Base-by-base conservation (phyloP, 805 yeast species). In the Cyberlindnera mississippiensis region DNA sequence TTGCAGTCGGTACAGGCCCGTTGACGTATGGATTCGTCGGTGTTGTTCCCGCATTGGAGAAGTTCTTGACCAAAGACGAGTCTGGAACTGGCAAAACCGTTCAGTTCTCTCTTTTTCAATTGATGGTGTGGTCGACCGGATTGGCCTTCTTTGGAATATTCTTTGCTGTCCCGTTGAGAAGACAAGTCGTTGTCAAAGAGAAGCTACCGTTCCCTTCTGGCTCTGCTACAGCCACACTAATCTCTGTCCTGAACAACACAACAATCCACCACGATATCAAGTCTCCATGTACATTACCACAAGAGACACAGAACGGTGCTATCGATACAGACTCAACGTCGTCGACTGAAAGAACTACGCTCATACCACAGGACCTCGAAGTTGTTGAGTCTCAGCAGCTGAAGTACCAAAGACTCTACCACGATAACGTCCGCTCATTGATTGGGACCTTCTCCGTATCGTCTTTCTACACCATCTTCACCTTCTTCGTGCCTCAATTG, bases 1-100 rank as follows among this genome's bases (percentile, higher is more conserved):
- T 93, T 5, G 97, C 98, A 0, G 95, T 87, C 1, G 99, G 99
- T 1, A 93, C 99, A 0, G 98, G 98, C 0, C 99, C 99, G 0
- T 68, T 91, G 48, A 95, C 96, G 0, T 91, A 85, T 63, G 98
- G 98, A 0, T 77, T 91, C 49, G 95, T 91, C 16, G 99, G 99
- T 1, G 90, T 95, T 4, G 75, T 93, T 2, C 99, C 99, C 0
- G 98, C 99, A 1, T 82, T 91, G 40, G 98, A 91, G 57, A 87
- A 89, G 64, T 82, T 91, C 50, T 64, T 91, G 47, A 80, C 87
- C 2, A 65, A 71, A 0, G 88, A 81, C 28, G 99, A 91, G 60
- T 77, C 84, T 28, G 96, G 95, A 2, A 65, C 75, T 0, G 69
- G 68, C 1, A 45, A 53, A 4, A 51, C 62, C 1, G 50, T 67